These are phyloP conservation scores for Colletotrichum tabaci DNA, from an alignment of 2,329 filamentous ascomycete genomes.

Conservation along the genomic window DNA sequence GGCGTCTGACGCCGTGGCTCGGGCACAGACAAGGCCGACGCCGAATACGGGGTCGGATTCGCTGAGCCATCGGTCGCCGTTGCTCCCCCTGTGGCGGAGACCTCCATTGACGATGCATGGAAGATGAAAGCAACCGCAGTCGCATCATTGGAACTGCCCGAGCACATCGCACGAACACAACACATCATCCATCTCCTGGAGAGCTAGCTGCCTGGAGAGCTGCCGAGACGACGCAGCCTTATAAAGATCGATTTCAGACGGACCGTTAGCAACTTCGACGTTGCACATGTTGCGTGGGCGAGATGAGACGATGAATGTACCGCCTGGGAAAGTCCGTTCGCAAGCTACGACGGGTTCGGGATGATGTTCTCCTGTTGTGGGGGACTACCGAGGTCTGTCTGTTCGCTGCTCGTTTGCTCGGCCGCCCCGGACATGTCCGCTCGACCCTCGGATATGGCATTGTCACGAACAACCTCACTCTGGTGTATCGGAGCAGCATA, in stretches of 20 bases:
- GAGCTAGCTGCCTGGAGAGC: not conserved
- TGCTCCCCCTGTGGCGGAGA: not conserved
- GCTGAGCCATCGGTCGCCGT: not conserved
- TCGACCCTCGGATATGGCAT: not conserved
- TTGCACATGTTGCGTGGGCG: not conserved
- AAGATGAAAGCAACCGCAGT: conserved; percentile 8
- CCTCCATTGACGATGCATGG: not conserved
- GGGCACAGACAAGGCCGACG: not conserved
- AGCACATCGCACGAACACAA: conserved; percentile 7
- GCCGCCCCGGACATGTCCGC: not conserved
- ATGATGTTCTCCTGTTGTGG: not conserved
- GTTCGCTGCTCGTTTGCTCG: conserved; percentile 5
- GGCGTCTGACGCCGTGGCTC: not conserved
- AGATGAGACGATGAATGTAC: conserved; percentile 19
- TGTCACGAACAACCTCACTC: not conserved
- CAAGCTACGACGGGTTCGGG: conserved; percentile 23
- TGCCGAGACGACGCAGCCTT: conserved; percentile 23
- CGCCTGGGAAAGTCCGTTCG: conserved; percentile 6
- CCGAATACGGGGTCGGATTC: not conserved
- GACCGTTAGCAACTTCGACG: not conserved
- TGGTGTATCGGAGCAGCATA: not conserved
- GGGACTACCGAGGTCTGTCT: not conserved
- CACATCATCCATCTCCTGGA: not conserved
- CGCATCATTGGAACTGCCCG: conserved; percentile 10
- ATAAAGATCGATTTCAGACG: conserved; percentile 18